Conservation (phyloP, 148 eudicot species). For the Talinum fruticosum region DNA sequence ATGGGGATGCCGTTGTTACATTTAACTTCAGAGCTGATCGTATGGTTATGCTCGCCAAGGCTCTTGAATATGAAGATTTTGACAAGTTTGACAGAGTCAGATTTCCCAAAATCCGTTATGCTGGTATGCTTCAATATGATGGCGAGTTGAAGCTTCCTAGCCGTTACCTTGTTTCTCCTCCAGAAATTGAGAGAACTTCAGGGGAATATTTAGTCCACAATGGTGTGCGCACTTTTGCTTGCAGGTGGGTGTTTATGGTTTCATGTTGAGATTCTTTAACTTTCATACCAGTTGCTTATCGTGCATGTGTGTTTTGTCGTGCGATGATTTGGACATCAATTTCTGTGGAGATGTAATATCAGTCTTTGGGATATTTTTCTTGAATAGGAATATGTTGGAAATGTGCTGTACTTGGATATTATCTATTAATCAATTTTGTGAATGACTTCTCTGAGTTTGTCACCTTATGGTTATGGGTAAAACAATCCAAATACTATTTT, state of each 20-base stretch:
- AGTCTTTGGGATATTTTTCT: too few species aligned
- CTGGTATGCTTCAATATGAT: constrained; percentile 95
- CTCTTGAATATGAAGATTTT: constrained; percentile 78
- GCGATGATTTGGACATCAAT: too few species aligned
- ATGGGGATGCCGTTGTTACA: constrained; percentile 96
- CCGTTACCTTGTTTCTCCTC: constrained; percentile 78
- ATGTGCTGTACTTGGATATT: background rate
- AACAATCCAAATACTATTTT: background rate
- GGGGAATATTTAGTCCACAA: constrained; percentile 77
- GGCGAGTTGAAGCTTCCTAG: constrained; percentile 89
- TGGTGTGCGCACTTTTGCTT: constrained; percentile 84
- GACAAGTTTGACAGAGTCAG: constrained; percentile 83
- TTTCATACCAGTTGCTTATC: background rate
- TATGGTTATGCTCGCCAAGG: constrained; percentile 91
- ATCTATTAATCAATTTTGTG: background rate
- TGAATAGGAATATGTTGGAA: too few species aligned
- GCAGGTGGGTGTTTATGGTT: constrained; percentile 54
- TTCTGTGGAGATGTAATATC: too few species aligned
- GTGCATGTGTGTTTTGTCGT: background rate
- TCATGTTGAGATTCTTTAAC: background rate
- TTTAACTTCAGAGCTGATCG: constrained; percentile 90
- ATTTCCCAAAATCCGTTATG: constrained; percentile 74
- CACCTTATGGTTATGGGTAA: background rate
- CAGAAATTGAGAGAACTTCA: constrained; percentile 83
- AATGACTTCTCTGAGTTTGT: background rate